Conservation (phyloP, 805 yeast genomes). For the Teunomyces barrocoloradensis region DNA sequence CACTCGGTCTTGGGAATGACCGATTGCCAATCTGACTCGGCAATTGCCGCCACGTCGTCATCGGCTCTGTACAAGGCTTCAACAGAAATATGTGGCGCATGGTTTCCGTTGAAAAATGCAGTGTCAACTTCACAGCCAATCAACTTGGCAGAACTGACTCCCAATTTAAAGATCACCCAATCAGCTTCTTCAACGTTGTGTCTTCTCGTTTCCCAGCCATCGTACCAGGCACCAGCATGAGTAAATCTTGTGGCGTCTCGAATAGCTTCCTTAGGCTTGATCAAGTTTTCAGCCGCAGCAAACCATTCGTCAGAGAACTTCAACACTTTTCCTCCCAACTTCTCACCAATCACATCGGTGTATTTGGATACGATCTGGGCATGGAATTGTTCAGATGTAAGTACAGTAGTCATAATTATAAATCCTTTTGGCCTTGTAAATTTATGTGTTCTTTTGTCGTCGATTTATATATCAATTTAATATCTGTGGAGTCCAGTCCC, state of each 20-base stretch:
- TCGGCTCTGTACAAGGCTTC: conserved; percentile 57
- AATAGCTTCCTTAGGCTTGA: conserved; percentile 77
- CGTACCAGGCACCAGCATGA: conserved; percentile 94
- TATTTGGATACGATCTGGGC: conserved; percentile 47
- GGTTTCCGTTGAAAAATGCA: conserved; percentile 91
- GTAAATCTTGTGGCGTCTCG: conserved; percentile 78
- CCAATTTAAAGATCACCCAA: conserved; percentile 81
- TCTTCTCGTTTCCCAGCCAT: conserved; percentile 98
- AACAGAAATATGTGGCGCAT: conserved; percentile 86
- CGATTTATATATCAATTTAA: neutral
- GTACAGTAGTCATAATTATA: conserved; percentile 13
- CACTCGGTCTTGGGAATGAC: conserved; percentile 73
- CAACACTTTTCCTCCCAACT: conserved; percentile 74
- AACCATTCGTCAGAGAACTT: conserved; percentile 88
- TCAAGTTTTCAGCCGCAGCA: conserved; percentile 85
- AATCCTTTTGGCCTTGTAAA: too few species aligned
- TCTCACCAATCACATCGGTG: conserved; percentile 80
- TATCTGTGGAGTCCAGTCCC: neutral
- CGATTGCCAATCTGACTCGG: conserved; percentile 60
- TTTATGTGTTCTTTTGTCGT: too few species aligned
- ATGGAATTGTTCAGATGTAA: conserved; percentile 40
- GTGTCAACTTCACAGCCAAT: conserved; percentile 91
- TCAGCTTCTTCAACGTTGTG: conserved; percentile 84
- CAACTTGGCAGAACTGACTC: conserved; percentile 76
- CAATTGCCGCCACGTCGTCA: conserved; percentile 26